Base-by-base conservation (phyloP, 495 filamentous ascomycete species). In the Podospora pseudoanserina region DNA sequence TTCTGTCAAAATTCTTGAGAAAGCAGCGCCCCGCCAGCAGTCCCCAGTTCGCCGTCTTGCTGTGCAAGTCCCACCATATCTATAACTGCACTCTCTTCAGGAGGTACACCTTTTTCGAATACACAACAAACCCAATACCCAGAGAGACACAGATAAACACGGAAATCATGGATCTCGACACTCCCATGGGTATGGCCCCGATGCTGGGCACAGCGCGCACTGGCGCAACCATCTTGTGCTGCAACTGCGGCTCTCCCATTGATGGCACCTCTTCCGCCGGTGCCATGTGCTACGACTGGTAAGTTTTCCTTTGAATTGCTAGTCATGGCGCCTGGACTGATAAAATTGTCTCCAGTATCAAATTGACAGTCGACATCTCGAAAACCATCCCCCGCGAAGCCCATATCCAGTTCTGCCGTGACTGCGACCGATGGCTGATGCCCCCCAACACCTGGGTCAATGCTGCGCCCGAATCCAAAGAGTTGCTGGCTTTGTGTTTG, bases 341-440 rank as follows among this genome's bases (percentile, higher is more conserved):
- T 11, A 49, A 49, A 49, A 18, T 0, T 11, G 5, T 0, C 39
- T 49, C 16, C 60, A 74, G 70, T 83, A 85, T 99, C 69, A 94
- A 94, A 73, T 86, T 92, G 57, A 96, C 91, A 28, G 88, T 96
- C 75, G 95, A 99, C 76, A 93, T 97, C 68, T 93, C 94, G n/a
- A 81, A 90, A 79, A 94, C 94, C 70, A 92, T 97, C 66, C 93
- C 90, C 77, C 85, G 92, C 65, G 94, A 97, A 74, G 90, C 89
- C 20, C 87, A 86, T 20, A 83, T 97, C 2, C 91, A 95, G 70
- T 89, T 87, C 76, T 97, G 95, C 84, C 82, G 87, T 76, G 95
- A 97, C 73, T 98, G 94, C 79, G 93, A 97, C 72, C 81, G 95
- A 79, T 99, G 92, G 92, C 86, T 97, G 28, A 89, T 92, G 71